These are phyloP conservation scores for Lasiosphaeris hirsuta DNA, from an alignment of 495 filamentous ascomycete species.

Conservation along the genomic window DNA sequence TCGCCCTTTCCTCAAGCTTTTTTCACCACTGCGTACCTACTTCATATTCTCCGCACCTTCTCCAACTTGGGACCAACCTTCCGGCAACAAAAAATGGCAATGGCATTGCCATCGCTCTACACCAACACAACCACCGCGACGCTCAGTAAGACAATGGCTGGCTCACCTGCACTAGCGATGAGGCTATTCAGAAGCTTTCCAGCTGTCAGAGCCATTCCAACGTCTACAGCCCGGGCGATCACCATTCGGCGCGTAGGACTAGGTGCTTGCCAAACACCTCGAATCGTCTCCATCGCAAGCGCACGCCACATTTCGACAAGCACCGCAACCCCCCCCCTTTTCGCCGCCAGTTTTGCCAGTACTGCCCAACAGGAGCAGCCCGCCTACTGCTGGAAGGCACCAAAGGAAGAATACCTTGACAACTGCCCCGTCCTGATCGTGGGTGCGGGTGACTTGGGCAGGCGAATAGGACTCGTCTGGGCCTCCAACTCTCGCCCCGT, in stretches of 20 bases:
- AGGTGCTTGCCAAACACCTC: not conserved
- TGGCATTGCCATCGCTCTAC: not conserved
- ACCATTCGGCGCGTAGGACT: not conserved
- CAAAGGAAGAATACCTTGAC: slow-evolving; percentile 27
- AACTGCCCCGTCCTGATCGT: slow-evolving; percentile 36
- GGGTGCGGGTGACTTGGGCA: slow-evolving; percentile 37
- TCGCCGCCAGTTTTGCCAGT: not conserved
- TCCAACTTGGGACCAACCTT: too few relatives aligned
- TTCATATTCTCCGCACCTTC: not conserved
- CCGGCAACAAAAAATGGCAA: not conserved
- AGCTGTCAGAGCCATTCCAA: not conserved
- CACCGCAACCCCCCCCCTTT: not conserved
- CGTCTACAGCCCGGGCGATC: not conserved
- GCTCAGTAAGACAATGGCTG: slow-evolving; percentile 7
- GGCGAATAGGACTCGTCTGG: slow-evolving; percentile 36
- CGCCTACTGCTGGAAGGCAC: slow-evolving; percentile 21
- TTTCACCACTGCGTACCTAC: slow-evolving; percentile 6
- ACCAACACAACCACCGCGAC: not conserved
- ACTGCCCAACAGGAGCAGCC: not conserved
- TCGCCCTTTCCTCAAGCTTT: too few relatives aligned
- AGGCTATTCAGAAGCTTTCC: slow-evolving; percentile 3
- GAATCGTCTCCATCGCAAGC: not conserved
- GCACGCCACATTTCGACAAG: slow-evolving; percentile 4
- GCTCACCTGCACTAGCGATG: not conserved
- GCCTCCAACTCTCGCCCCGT: slow-evolving; percentile 34